Base-by-base conservation (phyloP, 2,329 filamentous ascomycete genomes). In the Sphaceloma murrayae region DNA sequence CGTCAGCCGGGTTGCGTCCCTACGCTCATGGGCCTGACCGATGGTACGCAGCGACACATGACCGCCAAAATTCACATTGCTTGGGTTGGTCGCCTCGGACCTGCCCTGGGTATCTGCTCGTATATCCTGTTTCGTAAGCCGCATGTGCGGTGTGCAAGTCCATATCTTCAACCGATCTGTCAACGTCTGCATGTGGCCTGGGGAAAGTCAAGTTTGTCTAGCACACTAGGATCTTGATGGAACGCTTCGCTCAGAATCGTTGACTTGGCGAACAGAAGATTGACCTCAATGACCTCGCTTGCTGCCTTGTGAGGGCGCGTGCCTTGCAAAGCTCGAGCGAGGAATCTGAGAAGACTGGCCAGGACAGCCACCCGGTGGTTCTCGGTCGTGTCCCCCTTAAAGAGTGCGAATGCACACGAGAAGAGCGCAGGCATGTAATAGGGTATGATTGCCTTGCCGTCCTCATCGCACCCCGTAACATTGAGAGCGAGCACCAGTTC, bases 381-480 rank as follows among this genome's bases (percentile, higher is more conserved):
- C 21, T 13, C 13, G 7, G 13, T 29, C 14, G 8, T 8, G 22
- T 40, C 5, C n/a, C 19, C 21, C n/a, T 34, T 3, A 13, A 16
- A 17, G 5, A 26, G 3, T 26, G 27, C 30, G 19, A 40, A 16
- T 2, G 14, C 24, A 5, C 22, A 10, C 22, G 16, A 17, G 8
- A 40, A 40, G 3, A 40, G 24, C 3, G 24, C 24, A 29, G 36
- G 36, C 36, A 40, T 40, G 24, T 40, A 30, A 26, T 40, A 40
- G 13, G 36, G 36, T 5, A 40, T 10, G 19, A 40, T 40, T 7
- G 36, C 36, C 17, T 40, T 22, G n/a, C 24, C 36, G 16, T 40
- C 36, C n/a, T n/a, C n/a, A 19, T 40, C 9, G 13, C n/a, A 10
- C 2, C 36, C 36, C n/a, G 27, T 22, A 7, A 40, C 36, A n/a